Percentiles rank a stretch among this genome's conserved stretches.
Conservation (phyloP, 352 stramenopile genomes). For the Pythium aristosporum region DNA sequence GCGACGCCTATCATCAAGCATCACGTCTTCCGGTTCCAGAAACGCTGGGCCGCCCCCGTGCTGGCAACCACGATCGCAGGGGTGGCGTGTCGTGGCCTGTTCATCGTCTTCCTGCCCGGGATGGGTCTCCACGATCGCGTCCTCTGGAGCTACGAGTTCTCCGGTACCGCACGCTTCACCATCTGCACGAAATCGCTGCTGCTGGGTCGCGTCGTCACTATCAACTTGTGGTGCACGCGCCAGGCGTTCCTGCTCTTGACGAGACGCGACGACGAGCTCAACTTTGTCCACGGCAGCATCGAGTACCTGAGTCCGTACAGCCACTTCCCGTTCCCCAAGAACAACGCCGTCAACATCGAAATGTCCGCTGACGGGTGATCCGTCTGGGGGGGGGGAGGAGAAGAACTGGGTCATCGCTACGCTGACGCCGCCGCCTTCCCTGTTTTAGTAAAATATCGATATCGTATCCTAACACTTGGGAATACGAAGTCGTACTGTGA, state of each 20-base stretch:
- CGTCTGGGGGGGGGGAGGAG: too few species aligned
- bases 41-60: constrained; percentile 7
- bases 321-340: background rate
- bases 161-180: background rate
- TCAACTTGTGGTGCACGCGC: constrained; percentile 9
- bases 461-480: background rate
- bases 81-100: background rate
- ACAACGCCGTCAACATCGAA: background rate
- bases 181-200: constrained; percentile 4
- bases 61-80: constrained; percentile 4
- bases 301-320: constrained; percentile 11
- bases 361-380: too few species aligned
- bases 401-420: too few species aligned
- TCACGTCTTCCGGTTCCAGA: constrained; percentile 6
- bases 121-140: constrained; percentile 6
- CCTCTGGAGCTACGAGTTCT: constrained; percentile 6
- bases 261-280: constrained; percentile 16
- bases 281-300: constrained; percentile 12
- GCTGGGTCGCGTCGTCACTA: constrained; percentile 8
- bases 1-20: constrained; percentile 6
- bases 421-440: too few species aligned
- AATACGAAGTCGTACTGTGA: background rate
- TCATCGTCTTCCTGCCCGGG: background rate
- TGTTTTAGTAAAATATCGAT: too few species aligned
- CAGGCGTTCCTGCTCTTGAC: constrained; percentile 9